Conservation (phyloP, 495 filamentous ascomycete genomes). For the Aspergillus sparsus region DNA sequence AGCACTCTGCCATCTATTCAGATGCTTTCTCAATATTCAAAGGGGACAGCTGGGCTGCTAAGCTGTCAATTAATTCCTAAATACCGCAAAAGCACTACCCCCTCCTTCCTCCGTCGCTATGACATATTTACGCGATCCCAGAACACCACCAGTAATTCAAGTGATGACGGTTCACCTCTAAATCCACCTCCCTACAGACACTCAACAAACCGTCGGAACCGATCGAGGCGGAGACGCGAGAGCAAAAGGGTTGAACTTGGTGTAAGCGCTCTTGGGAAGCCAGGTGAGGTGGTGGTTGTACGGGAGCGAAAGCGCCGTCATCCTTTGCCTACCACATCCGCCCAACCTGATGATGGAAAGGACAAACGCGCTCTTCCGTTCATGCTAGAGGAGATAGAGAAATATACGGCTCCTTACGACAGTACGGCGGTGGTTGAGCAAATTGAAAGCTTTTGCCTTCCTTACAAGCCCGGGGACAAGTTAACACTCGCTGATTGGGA, state of each 20-base stretch:
- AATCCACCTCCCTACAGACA: conserved; percentile 2
- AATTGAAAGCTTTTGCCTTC: conserved; percentile 31
- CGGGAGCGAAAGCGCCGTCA: conserved; percentile 22
- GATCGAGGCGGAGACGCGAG: conserved; percentile 5
- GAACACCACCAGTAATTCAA: conserved; percentile 20
- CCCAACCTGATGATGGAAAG: background rate
- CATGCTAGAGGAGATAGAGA: conserved; percentile 35
- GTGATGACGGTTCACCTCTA: conserved; percentile 9
- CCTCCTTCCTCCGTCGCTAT: conserved; percentile 14
- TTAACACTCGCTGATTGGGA: conserved; percentile 32
- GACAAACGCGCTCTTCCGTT: conserved; percentile 23
- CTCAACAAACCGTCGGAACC: conserved; percentile 4
- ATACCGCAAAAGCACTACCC: conserved; percentile 11
- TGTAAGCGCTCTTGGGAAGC: conserved; percentile 43
- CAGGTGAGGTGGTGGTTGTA: conserved; percentile 46
- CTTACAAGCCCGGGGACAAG: conserved; percentile 25
- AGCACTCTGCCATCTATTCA: conserved; percentile 9
- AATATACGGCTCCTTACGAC: conserved; percentile 20
- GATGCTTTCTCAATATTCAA: conserved; percentile 33
- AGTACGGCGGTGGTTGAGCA: conserved; percentile 14
- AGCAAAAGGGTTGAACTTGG: conserved; percentile 26
- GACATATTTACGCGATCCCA: conserved; percentile 27
- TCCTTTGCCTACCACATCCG: conserved; percentile 1
- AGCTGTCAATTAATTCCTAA: conserved; percentile 15
- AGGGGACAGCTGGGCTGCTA: conserved; percentile 21